Conservation (phyloP, 768 basidiomycete species). For the Pleurotus giganteus region DNA sequence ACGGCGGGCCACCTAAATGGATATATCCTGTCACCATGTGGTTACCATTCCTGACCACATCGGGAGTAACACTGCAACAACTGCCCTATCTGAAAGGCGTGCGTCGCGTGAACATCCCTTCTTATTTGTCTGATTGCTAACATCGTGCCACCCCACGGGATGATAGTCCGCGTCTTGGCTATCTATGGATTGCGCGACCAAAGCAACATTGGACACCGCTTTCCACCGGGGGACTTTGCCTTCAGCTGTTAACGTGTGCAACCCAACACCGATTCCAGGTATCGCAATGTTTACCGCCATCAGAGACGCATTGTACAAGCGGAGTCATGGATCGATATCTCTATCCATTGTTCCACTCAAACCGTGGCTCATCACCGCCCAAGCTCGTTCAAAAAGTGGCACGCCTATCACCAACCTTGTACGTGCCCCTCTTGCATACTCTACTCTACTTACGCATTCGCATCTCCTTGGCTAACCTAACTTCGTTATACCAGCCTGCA, state of each 20-base stretch:
- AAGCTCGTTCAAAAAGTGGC: too few relatives aligned
- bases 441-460: too few relatives aligned
- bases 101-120: slow-evolving; percentile 3
- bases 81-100: slow-evolving; percentile 22
- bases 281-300: too few relatives aligned
- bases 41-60: slow-evolving; percentile 33
- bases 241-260: slow-evolving; percentile 29
- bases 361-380: too few relatives aligned
- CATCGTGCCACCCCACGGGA: background rate
- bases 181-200: slow-evolving; percentile 25
- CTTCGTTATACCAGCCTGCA: too few relatives aligned
- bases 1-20: slow-evolving; percentile 27
- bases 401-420: too few relatives aligned
- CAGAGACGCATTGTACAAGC: too few relatives aligned
- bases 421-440: too few relatives aligned
- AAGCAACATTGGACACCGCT: slow-evolving; percentile 28
- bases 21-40: slow-evolving; percentile 32
- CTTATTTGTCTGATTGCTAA: background rate
- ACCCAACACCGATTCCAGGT: slow-evolving; percentile 31
- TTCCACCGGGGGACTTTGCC: slow-evolving; percentile 17
- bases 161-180: slow-evolving; percentile 28
- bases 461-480: too few relatives aligned
- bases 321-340: too few relatives aligned
- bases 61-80: slow-evolving; percentile 21
- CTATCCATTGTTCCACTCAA: too few relatives aligned